Percentiles rank a stretch among this genome's conserved stretches.
Evolutionary conservation across 2,329 filamentous ascomycete genomes (phyloP).

Genomic region (Monilinia polystroma): DNA sequence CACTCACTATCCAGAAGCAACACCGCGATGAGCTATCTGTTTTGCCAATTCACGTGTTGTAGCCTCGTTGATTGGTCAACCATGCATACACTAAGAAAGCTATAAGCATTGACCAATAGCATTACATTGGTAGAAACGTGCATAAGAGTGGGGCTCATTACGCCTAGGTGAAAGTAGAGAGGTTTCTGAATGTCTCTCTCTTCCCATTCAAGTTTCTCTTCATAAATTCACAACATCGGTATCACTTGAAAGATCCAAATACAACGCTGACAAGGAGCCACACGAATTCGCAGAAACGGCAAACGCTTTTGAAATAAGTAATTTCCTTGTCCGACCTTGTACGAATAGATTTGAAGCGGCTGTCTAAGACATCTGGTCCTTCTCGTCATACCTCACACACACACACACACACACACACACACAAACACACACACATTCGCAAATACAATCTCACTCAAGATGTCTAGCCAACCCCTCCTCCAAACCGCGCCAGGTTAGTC

Average conservation of each 20-base stretch:
- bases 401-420: slow-evolving; percentile 5
- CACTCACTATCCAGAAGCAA: background rate
- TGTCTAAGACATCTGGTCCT: slow-evolving; percentile 3
- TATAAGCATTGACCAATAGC: slow-evolving; percentile 12
- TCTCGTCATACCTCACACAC: slow-evolving; percentile 17
- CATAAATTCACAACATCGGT: background rate
- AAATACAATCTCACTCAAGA: slow-evolving; percentile 42
- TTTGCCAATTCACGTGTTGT: background rate
- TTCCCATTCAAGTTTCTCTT: background rate
- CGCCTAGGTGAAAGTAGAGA: background rate
- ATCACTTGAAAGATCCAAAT: background rate
- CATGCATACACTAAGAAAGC: background rate
- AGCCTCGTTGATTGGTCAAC: slow-evolving; percentile 14
- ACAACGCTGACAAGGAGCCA: background rate
- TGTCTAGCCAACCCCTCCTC: slow-evolving; percentile 96
- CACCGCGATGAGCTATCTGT: background rate
- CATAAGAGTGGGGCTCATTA: slow-evolving; percentile 1
- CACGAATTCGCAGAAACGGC: background rate
- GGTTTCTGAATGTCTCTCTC: background rate
- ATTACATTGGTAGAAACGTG: slow-evolving; percentile 7
- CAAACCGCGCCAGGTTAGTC: slow-evolving; percentile 82
- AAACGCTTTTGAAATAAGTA: background rate
- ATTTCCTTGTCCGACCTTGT: background rate
- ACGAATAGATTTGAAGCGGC: background rate
- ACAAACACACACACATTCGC: background rate